These are phyloP conservation scores for Podila verticillata DNA, from an alignment of 192 early-diverging fungal species.

Conservation along the genomic window DNA sequence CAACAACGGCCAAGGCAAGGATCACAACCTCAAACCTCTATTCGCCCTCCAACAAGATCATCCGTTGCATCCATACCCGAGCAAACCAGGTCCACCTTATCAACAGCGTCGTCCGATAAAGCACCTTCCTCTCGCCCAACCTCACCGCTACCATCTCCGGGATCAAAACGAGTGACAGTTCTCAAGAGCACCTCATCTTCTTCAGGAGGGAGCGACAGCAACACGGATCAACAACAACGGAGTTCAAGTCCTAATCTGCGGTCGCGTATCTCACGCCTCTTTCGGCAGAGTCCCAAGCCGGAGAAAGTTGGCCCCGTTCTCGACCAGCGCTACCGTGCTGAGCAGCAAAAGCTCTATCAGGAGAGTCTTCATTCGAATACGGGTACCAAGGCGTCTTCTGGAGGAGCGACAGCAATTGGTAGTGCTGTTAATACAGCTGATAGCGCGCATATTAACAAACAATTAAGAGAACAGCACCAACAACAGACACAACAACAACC, in stretches of 20 bases:
- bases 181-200: slow-evolving; percentile 2
- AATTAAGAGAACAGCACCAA: background rate
- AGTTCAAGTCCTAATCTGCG: slow-evolving; percentile 26
- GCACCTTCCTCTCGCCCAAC: background rate
- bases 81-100: background rate
- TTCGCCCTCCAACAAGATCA: background rate
- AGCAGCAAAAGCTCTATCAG: slow-evolving; percentile 17
- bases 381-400: background rate
- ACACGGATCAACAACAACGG: background rate
- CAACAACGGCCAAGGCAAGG: slow-evolving; percentile 6
- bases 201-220: background rate
- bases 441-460: background rate
- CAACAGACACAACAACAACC: slow-evolving; percentile 3
- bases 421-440: background rate
- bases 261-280: slow-evolving; percentile 27
- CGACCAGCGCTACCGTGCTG: slow-evolving; percentile 14
- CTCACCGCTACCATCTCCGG: background rate
- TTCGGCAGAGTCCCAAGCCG: slow-evolving; percentile 17
- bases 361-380: background rate
- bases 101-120: background rate
- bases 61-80: slow-evolving; percentile 2
- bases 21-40: background rate
- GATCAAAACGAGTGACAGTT: background rate
- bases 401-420: background rate
- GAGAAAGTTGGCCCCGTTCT: background rate